phyloP scores from a whole-genome alignment of 345 rosid genomes.

The Crucihimalaya himalaica region DNA sequence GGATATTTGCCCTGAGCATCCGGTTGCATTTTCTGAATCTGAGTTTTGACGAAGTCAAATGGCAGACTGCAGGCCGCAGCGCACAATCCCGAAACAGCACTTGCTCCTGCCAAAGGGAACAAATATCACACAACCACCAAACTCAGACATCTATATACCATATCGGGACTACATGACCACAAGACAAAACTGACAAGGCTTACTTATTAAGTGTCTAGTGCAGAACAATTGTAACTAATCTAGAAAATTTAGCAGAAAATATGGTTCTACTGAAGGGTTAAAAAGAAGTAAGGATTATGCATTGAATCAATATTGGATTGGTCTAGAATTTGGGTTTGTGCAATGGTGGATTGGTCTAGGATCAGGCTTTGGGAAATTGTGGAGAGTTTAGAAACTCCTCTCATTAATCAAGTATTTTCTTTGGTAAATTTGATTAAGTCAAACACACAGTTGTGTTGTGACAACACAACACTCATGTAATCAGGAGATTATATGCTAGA shows the following conservation, averaged over 20 bases:
- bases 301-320: neutral
- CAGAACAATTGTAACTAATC: neutral
- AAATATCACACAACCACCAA: conserved; percentile 10
- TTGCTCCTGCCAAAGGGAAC: conserved; percentile 65
- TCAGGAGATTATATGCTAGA: neutral
- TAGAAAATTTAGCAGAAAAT: neutral
- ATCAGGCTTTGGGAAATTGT: neutral
- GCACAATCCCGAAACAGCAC: conserved; percentile 85
- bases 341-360: neutral
- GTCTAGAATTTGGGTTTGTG: neutral
- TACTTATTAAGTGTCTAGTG: neutral
- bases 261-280: neutral
- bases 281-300: neutral
- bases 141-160: conserved; percentile 2
- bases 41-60: conserved; percentile 95
- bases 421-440: neutral
- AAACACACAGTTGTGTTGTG: neutral
- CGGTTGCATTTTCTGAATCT: conserved; percentile 99
- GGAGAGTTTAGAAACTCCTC: conserved; percentile 2
- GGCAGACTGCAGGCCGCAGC: conserved; percentile 98
- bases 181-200: neutral
- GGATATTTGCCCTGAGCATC: conserved; percentile 93
- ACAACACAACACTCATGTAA: neutral
- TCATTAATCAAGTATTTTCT: neutral
- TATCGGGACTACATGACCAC: neutral